Evolutionary conservation across 2,329 filamentous ascomycete genomes (phyloP).

Genomic region (Paracorniculantispora psalliotae): DNA sequence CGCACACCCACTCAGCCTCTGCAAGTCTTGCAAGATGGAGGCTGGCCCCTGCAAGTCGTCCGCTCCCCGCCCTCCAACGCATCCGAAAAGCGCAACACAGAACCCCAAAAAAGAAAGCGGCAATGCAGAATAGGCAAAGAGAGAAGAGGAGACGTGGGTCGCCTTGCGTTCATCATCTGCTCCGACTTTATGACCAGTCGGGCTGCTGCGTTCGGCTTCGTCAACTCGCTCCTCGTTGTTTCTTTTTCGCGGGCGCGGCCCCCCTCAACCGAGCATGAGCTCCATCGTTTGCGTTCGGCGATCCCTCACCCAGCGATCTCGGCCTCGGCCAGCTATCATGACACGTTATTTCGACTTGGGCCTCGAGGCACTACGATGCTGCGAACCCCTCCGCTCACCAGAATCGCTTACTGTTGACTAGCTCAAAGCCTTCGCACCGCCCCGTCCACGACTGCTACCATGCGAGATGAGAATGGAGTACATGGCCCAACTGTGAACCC

Average conservation of each 20-base stretch:
- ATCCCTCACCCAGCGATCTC: background rate
- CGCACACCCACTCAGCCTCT: slow-evolving; percentile 1
- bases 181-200: slow-evolving; percentile 1
- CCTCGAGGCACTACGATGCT: background rate
- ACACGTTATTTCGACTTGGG: background rate
- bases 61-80: slow-evolving; percentile 7
- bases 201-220: background rate
- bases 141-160: slow-evolving; percentile 14
- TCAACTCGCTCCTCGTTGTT: background rate
- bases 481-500: background rate
- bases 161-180: background rate
- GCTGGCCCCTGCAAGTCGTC: slow-evolving; percentile 10
- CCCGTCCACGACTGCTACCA: background rate
- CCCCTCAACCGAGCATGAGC: background rate
- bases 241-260: background rate
- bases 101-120: slow-evolving; percentile 14
- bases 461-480: slow-evolving; percentile 1
- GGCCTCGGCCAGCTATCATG: background rate
- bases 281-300: background rate
- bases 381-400: background rate
- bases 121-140: slow-evolving; percentile 11
- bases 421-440: background rate
- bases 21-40: slow-evolving; percentile 4
- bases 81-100: slow-evolving; percentile 14
- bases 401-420: background rate